These are phyloP conservation scores for Petunia hybrid DNA, from an alignment of 305 asterid species.

Conservation along the genomic window DNA sequence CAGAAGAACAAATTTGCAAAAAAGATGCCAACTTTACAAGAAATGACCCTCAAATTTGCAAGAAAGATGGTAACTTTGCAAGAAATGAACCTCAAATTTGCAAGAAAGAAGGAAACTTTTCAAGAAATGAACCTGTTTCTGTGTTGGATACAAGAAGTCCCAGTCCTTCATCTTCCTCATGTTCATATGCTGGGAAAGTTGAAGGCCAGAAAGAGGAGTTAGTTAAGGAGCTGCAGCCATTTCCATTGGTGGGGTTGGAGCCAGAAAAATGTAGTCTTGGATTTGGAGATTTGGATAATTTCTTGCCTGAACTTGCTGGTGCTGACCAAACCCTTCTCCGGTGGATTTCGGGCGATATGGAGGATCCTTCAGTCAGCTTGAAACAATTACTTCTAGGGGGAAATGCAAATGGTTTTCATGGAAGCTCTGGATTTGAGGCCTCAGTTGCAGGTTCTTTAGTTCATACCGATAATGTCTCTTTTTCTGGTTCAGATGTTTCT, in stretches of 20 bases:
- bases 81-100: not conserved
- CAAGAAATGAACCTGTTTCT: constrained; percentile 55
- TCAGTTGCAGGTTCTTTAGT: constrained; percentile 38
- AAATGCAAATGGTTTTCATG: constrained; percentile 36
- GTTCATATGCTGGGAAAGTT: constrained; percentile 4
- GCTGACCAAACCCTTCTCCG: constrained; percentile 44
- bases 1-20: constrained; percentile 33
- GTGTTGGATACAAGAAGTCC: constrained; percentile 64
- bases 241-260: constrained; percentile 41
- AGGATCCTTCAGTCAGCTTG: constrained; percentile 43
- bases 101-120: constrained; percentile 50
- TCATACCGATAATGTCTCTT: constrained; percentile 32
- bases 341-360: constrained; percentile 49
- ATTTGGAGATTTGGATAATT: constrained; percentile 55
- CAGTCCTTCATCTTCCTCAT: constrained; percentile 53
- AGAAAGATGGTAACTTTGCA: too few relatives aligned
- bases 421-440: constrained; percentile 40
- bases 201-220: constrained; percentile 43
- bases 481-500: constrained; percentile 41
- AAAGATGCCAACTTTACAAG: not conserved
- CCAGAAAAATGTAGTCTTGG: constrained; percentile 51
- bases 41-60: not conserved
- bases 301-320: constrained; percentile 50
- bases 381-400: constrained; percentile 47
- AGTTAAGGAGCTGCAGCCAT: constrained; percentile 40